Evolutionary conservation across 2,329 filamentous ascomycete genomes (phyloP).

Genomic region (Aurifilum marmelostoma): DNA sequence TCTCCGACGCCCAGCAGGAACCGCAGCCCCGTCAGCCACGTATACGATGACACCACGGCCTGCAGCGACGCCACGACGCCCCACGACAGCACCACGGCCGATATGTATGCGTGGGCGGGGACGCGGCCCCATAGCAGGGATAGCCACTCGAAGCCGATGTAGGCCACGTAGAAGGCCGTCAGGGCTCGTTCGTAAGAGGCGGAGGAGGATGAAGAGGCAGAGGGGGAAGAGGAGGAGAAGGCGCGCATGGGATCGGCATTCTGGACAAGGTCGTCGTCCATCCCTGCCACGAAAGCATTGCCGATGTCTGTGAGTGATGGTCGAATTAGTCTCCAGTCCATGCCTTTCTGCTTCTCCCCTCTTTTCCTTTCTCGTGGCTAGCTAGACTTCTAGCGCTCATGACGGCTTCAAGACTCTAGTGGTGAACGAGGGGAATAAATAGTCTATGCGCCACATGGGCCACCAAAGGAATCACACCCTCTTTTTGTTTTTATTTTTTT

Average conservation of each 20-base stretch:
- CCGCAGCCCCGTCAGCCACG: slow-evolving; percentile 57
- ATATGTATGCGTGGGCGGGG: slow-evolving; percentile 63
- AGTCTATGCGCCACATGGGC: not conserved
- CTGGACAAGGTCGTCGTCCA: slow-evolving; percentile 59
- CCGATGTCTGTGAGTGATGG: slow-evolving; percentile 59
- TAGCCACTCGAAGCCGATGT: slow-evolving; percentile 69
- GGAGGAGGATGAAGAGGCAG: not conserved
- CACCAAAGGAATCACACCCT: no score
- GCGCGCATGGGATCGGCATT: not conserved
- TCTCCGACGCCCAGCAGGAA: slow-evolving; percentile 64
- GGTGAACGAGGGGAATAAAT: not conserved
- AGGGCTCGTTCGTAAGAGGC: slow-evolving; percentile 64
- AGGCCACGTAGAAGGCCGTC: slow-evolving; percentile 64
- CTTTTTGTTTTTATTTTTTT: not conserved
- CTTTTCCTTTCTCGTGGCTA: not conserved
- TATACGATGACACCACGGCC: slow-evolving; percentile 65
- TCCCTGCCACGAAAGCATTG: slow-evolving; percentile 65
- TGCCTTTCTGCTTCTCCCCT: not conserved
- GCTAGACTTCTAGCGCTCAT: not conserved
- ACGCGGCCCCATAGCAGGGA: slow-evolving; percentile 62
- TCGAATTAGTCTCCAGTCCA: not conserved
- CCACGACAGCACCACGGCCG: slow-evolving; percentile 73
- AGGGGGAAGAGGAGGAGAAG: not conserved
- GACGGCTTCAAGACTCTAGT: not conserved
- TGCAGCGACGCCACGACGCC: slow-evolving; percentile 79